Conservation (phyloP, 1,284 basidiomycete species). For the Irpex sp. region DNA sequence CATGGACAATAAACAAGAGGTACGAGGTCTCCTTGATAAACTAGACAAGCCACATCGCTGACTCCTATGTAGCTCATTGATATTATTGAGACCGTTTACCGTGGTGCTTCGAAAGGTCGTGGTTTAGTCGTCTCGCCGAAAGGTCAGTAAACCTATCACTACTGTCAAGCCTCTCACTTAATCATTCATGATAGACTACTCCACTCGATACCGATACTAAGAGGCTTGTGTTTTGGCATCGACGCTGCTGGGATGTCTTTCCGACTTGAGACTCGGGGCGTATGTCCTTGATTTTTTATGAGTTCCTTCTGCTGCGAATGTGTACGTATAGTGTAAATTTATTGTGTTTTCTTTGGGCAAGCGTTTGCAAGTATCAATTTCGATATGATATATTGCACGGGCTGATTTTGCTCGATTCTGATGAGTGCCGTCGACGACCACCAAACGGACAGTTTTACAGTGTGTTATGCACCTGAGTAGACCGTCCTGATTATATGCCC, state of each 20-base stretch:
- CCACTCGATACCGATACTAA: constrained; percentile 10
- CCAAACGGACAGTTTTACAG: too few relatives aligned
- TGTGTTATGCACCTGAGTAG: too few relatives aligned
- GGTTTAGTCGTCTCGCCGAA: constrained; percentile 98
- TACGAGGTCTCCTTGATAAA: constrained; percentile 31
- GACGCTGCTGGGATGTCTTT: not conserved
- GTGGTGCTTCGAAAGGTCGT: constrained; percentile 95
- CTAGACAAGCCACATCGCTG: constrained; percentile 3
- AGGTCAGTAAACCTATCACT: constrained; percentile 47
- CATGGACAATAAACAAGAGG: constrained; percentile 96
- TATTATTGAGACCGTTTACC: constrained; percentile 97
- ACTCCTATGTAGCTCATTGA: constrained; percentile 76
- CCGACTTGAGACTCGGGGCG: not conserved
- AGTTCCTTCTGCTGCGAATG: not conserved
- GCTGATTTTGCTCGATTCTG: too few relatives aligned
- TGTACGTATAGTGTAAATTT: not conserved
- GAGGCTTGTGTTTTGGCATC: not conserved
- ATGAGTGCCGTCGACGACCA: too few relatives aligned
- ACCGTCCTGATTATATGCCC: too few relatives aligned
- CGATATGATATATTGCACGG: too few relatives aligned
- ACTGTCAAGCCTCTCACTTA: not conserved
- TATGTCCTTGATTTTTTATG: not conserved
- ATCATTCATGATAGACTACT: constrained; percentile 4
- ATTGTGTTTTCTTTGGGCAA: not conserved
- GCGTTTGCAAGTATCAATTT: too few relatives aligned